A percentile compares a stretch with the other conserved stretches of the same genome.
phyloP scores from a whole-genome alignment of 306 rosid species.

The Gleditsia sinensis region DNA sequence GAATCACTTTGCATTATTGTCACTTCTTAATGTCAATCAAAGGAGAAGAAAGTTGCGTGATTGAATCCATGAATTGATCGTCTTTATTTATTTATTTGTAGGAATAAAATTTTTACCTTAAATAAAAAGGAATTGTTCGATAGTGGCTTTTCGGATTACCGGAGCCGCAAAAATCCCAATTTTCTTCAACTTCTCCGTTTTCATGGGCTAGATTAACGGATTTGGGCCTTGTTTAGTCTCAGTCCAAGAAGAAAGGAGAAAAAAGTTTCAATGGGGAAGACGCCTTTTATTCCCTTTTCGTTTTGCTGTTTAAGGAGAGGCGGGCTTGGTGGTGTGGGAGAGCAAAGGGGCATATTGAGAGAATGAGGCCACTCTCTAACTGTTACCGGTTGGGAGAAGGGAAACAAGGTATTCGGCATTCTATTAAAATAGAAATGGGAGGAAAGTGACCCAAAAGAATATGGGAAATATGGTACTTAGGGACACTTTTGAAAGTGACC shows the following conservation, averaged over 20 bases:
- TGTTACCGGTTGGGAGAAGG: constrained; percentile 29
- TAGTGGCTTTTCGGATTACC: too few species aligned
- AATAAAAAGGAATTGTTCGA: neutral
- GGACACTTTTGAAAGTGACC: constrained; percentile 31
- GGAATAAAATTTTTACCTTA: too few species aligned
- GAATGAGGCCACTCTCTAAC: constrained; percentile 22
- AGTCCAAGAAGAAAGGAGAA: neutral
- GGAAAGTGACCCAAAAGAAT: constrained; percentile 42
- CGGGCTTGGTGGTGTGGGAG: too few species aligned
- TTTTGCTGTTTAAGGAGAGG: too few species aligned
- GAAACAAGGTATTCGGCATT: constrained; percentile 33
- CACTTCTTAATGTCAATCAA: neutral
- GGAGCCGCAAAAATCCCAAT: too few species aligned
- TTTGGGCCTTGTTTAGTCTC: neutral
- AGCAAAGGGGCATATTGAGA: neutral
- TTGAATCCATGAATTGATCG: neutral
- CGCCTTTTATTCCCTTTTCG: neutral
- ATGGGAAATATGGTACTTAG: constrained; percentile 26
- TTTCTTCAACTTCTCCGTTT: too few species aligned
- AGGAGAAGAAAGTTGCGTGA: neutral
- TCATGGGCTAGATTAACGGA: neutral
- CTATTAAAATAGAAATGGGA: constrained; percentile 7
- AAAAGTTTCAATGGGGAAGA: neutral
- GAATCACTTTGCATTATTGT: neutral
- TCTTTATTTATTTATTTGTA: neutral